Evolutionary conservation across 2,329 filamentous ascomycete genomes (phyloP), one percentile per base, ranked within the genome.

Genomic region (Fusarium concolor): DNA sequence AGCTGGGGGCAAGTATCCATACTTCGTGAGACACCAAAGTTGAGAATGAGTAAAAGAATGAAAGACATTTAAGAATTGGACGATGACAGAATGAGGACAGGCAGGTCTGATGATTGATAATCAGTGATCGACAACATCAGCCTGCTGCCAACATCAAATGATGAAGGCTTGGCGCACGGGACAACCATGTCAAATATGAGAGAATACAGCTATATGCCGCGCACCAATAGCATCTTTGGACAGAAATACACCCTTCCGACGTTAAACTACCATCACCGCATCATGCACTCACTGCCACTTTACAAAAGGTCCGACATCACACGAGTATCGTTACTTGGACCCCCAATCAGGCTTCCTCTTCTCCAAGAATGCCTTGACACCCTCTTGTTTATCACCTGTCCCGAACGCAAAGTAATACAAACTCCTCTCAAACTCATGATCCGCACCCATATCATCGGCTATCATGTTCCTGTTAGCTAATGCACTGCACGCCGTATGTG

Each of bases 361-460:
- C 29, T 76, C 71, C 9, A 78, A 62, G 49, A 78, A 77, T 9
- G 76, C 76, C 10, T 56, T 59, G 18, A 77, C 72, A 29, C 75
- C 76, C 52, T 77, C 75, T 24, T 61, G 56, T 49, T 77, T 78
- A 42, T 78, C 76, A 20, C 49, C 42, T 1, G 75, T 77, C 15
- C 76, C 75, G 60, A 80, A 79, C 4, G 78, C 75, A 58, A 72
- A 73, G 51, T 79, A 80, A 57, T 80, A 80, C 41, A 80, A 58
- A 56, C 70, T 72, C 35, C 77, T 68, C 61, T 80, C 79, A 62
- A 79, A 76, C 41, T 76, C 74, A 37, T 77, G 73, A 46, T 76
- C 75, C 2, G 54, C 65, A 1, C 75, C 68, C 10, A 76, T 45
- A 15, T 59, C 47, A 39, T 76, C 75, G 24, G 74, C 75, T 76